Conservation (phyloP, 2,329 filamentous ascomycete species). For the Hortaea sp. region DNA sequence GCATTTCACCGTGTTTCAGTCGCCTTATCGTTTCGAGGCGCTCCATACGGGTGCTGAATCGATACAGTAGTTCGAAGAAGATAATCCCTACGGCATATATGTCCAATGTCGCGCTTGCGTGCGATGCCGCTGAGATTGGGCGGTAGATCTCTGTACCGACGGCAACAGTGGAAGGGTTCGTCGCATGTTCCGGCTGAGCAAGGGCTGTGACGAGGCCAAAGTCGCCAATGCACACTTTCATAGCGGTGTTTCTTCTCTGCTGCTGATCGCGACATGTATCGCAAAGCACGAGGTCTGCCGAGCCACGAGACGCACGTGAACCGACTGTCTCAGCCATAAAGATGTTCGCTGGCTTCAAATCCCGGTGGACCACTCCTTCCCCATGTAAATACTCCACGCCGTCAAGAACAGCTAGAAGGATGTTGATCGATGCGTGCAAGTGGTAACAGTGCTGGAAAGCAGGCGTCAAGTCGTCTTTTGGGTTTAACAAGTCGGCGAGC, state of each 20-base stretch:
- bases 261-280: constrained; percentile 29
- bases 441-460: constrained; percentile 52
- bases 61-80: constrained; percentile 50
- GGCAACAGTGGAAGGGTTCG: constrained; percentile 12
- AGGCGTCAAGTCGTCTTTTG: not conserved
- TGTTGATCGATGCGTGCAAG: constrained; percentile 43
- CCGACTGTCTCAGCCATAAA: constrained; percentile 45
- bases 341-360: constrained; percentile 60
- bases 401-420: constrained; percentile 51
- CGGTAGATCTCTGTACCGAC: constrained; percentile 56
- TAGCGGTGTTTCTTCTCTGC: constrained; percentile 9
- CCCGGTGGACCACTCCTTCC: constrained; percentile 52
- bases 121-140: constrained; percentile 31
- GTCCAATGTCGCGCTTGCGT: constrained; percentile 45
- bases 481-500: constrained; percentile 44
- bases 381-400: constrained; percentile 56
- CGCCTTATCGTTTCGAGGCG: constrained; percentile 25
- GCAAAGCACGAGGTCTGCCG: constrained; percentile 39
- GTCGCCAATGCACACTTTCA: constrained; percentile 52
- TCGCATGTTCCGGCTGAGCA: constrained; percentile 23
- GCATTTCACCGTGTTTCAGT: constrained; percentile 16
- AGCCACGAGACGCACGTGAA: constrained; percentile 23
- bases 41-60: constrained; percentile 38
- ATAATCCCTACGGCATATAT: constrained; percentile 54
- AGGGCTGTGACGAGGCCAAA: constrained; percentile 55